These are phyloP conservation scores for Boletus semigastroideus DNA, from an alignment of 1,284 basidiomycete species.

Conservation along the genomic window DNA sequence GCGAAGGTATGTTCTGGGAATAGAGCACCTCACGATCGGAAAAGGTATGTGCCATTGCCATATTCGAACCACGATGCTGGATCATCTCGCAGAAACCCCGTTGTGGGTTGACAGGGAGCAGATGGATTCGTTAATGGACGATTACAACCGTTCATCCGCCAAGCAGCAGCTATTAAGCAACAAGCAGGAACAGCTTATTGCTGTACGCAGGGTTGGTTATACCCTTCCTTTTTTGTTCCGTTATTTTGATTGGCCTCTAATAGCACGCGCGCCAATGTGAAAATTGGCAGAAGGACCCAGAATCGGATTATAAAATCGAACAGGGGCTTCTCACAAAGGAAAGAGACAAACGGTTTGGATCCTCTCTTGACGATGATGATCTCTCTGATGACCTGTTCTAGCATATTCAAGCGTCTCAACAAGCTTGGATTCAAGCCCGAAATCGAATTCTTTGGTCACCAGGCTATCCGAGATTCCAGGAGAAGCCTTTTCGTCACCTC, in stretches of 20 bases:
- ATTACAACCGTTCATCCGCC: constrained; percentile 4
- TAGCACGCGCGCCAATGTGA: constrained; percentile 13
- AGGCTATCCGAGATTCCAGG: not conserved
- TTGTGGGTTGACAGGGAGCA: constrained; percentile 10
- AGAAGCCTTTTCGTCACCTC: not conserved
- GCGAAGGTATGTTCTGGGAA: not conserved
- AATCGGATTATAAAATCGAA: not conserved
- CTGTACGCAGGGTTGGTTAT: not conserved
- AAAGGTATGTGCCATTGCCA: not conserved
- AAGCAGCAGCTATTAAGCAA: constrained; percentile 1
- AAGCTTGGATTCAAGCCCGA: constrained; percentile 8
- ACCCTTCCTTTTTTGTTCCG: not conserved
- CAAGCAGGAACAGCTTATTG: not conserved
- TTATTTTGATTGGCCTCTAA: not conserved
- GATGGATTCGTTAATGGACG: constrained; percentile 3
- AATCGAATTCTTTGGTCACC: not conserved
- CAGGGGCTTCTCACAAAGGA: not conserved
- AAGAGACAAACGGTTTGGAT: constrained; percentile 1
- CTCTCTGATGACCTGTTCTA: not conserved
- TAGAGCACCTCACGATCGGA: not conserved
- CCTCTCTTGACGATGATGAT: no score
- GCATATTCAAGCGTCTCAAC: constrained; percentile 11
- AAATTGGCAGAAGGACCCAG: not conserved
- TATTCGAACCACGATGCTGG: not conserved
- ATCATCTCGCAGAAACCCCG: not conserved